A percentile compares a stretch with the other conserved stretches of the same genome.
phyloP scores from a whole-genome alignment of 345 rosid species.

The Gossypium rotundifolium region DNA sequence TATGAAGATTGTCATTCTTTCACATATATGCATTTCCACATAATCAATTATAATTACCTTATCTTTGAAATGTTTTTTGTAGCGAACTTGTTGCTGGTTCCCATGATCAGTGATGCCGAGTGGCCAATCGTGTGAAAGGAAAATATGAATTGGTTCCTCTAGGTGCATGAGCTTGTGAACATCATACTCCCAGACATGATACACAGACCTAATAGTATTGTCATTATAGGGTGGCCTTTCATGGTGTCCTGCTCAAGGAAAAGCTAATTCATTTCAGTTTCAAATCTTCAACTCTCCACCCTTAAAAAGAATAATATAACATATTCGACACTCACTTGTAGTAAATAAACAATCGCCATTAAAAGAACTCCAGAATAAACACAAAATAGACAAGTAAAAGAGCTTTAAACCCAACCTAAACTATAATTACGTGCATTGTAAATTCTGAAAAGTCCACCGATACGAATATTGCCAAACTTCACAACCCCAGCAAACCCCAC shows the following conservation, averaged over 20 bases:
- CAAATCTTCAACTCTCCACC: neutral
- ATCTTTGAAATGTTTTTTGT: conserved; percentile 28
- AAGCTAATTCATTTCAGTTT: neutral
- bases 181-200: conserved; percentile 91
- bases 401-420: conserved; percentile 38
- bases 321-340: neutral
- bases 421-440: conserved; percentile 55
- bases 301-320: neutral
- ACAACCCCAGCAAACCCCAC: conserved; percentile 79
- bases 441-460: conserved; percentile 91
- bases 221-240: conserved; percentile 84
- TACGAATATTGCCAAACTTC: conserved; percentile 76
- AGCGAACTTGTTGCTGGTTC: conserved; percentile 43
- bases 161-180: conserved; percentile 80
- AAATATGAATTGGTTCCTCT: conserved; percentile 75
- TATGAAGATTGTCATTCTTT: neutral
- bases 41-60: neutral
- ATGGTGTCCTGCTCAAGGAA: conserved; percentile 54
- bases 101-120: conserved; percentile 82
- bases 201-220: conserved; percentile 59
- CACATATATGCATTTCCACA: neutral
- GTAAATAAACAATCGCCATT: neutral
- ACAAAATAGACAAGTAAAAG: no score
- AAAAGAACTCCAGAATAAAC: neutral
- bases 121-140: conserved; percentile 98